These are phyloP conservation scores for Kluyveromyces sp. DNA, from an alignment of 1,139 yeast species.

Conservation along the genomic window DNA sequence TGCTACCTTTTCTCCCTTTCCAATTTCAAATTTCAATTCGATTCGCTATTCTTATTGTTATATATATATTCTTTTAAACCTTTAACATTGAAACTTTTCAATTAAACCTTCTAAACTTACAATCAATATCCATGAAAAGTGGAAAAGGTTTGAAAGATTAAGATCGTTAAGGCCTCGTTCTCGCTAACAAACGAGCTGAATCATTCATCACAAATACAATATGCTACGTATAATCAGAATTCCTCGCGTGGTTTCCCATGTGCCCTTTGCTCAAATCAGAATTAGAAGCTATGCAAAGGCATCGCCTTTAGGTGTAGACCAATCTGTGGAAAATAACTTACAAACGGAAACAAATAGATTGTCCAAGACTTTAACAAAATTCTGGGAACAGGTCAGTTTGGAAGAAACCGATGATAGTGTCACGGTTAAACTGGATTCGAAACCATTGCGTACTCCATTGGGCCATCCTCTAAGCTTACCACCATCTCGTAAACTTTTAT, in stretches of 20 bases:
- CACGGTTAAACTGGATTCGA: slow-evolving; percentile 61
- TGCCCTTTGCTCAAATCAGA: background rate
- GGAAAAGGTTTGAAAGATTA: no score
- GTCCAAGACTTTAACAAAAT: slow-evolving; percentile 62
- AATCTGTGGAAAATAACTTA: slow-evolving; percentile 44
- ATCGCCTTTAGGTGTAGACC: slow-evolving; percentile 31
- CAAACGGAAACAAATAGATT: slow-evolving; percentile 62
- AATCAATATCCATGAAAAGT: no score
- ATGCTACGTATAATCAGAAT: background rate
- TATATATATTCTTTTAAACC: no score
- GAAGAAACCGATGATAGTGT: slow-evolving; percentile 30
- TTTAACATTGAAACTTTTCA: no score
- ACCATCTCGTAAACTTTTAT: slow-evolving; percentile 49
- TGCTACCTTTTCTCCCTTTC: no score
- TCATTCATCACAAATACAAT: background rate
- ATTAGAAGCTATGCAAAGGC: slow-evolving; percentile 14
- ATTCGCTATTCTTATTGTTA: no score
- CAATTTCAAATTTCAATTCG: no score
- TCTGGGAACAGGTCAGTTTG: slow-evolving; percentile 77
- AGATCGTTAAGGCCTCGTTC: no score
- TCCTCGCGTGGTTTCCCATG: background rate
- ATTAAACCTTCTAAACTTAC: no score
- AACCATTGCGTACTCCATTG: slow-evolving; percentile 75
- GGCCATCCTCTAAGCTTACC: slow-evolving; percentile 71
- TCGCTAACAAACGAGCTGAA: no score